Evolutionary conservation across 306 rosid genomes (phyloP), one percentile per base, ranked within the genome.

Genomic region (Acacia melanoxylon): DNA sequence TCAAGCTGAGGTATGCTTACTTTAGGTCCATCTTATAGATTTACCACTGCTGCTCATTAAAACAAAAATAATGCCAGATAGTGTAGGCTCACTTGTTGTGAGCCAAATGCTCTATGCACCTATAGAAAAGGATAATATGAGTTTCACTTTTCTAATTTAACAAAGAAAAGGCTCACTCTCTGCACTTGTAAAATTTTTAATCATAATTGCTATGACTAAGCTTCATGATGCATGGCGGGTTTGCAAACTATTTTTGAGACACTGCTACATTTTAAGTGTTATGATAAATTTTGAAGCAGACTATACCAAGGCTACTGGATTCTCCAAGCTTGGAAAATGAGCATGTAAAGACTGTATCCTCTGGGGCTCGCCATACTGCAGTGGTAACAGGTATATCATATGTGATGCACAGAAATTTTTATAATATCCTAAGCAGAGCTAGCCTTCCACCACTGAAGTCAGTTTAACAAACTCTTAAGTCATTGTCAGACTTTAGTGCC

Each of bases 351-450:
- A 79, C 40, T 54, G 80, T 91, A 24, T 89, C 95, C 65, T 91
- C 91, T 75, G 95, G 95, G 76, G 92, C 95, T 49, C 95, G 95
- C 41, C 95, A 91, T 75, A 88, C 86, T 76, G 87, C 92, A 75
- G 82, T 89, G 56, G 82, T 91, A 78, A 88, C 95, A 41, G 93
- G 95, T 91, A 85, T 74, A 65, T 68, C 72, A 70, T 31, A 10
- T 25, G 0, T 11, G n/a, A 62, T 20, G 17, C 17, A 42, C 19
- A 2, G 59, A 15, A 24, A 6, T 58, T 72, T 73, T 80, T n/a
- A 59, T 49, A 40, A 65, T 27, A 48, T 17, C 58, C 31, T n/a
- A 24, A 42, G n/a, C 8, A 24, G 25, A 41, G 44, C 52, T 7
- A 4, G 71, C 67, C 67, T 52, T 74, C 31, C 27, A 52, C n/a